phyloP scores from a whole-genome alignment of 2,329 filamentous ascomycete genomes.

The Sarocladium brachiariae region DNA sequence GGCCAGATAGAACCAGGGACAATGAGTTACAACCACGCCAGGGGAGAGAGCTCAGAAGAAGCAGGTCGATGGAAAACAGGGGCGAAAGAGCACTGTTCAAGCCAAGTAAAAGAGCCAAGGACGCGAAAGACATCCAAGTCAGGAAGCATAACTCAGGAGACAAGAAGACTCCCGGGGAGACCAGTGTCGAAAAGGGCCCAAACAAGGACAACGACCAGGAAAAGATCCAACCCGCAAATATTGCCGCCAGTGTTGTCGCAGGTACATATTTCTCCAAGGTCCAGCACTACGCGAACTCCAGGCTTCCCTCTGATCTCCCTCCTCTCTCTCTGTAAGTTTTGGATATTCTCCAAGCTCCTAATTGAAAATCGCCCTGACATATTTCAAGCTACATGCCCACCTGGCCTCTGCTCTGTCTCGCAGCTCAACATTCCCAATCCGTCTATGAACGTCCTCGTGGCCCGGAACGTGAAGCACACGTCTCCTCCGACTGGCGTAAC shows the following conservation, averaged over 20 bases:
- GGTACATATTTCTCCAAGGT: slow-evolving; percentile 68
- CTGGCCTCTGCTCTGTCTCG: slow-evolving; percentile 70
- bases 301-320: slow-evolving; percentile 59
- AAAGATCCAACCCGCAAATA: slow-evolving; percentile 5
- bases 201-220: slow-evolving; percentile 19
- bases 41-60: background rate
- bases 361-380: background rate
- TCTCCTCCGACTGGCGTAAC: slow-evolving; percentile 62
- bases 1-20: background rate
- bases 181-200: slow-evolving; percentile 14
- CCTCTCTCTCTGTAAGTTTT: slow-evolving; percentile 56
- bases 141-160: slow-evolving; percentile 18
- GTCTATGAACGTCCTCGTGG: slow-evolving; percentile 63
- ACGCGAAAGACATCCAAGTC: slow-evolving; percentile 22
- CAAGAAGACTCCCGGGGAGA: background rate
- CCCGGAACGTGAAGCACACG: slow-evolving; percentile 59
- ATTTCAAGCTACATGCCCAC: slow-evolving; percentile 58
- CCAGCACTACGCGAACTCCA: slow-evolving; percentile 71
- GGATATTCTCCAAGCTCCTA: background rate
- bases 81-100: background rate
- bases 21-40: background rate
- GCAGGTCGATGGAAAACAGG: background rate
- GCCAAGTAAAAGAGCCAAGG: slow-evolving; percentile 13
- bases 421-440: slow-evolving; percentile 68
- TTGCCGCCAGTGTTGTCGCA: slow-evolving; percentile 22